phyloP scores from a whole-genome alignment of 108 stramenopile genomes.

The Schizochytrium sp. region DNA sequence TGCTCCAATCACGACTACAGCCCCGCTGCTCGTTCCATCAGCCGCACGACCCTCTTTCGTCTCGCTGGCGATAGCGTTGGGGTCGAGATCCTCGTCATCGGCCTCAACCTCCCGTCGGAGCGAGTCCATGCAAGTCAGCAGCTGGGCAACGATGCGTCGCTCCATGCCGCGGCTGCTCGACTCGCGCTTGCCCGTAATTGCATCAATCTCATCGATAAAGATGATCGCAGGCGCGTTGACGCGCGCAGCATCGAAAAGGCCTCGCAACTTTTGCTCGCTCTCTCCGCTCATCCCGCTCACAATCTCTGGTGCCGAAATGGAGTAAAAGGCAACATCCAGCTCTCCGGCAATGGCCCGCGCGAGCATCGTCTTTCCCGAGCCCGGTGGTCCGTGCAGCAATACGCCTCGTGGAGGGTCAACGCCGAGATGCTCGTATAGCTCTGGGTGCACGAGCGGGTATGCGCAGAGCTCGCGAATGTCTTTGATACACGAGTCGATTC shows the following conservation, averaged over 20 bases:
- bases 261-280: constrained; percentile 74
- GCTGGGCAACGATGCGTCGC: constrained; percentile 89
- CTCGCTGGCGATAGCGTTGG: neutral
- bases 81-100: neutral
- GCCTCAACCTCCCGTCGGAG: neutral
- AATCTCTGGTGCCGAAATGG: constrained; percentile 87
- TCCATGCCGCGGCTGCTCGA: constrained; percentile 72
- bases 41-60: neutral
- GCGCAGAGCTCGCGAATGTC: constrained; percentile 49
- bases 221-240: constrained; percentile 48
- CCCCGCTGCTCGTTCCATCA: neutral
- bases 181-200: constrained; percentile 56
- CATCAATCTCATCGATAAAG: constrained; percentile 56
- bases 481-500: constrained; percentile 17
- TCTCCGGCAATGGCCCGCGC: constrained; percentile 76
- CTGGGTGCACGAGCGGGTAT: constrained; percentile 85
- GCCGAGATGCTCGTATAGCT: constrained; percentile 87
- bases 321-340: constrained; percentile 57
- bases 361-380: constrained; percentile 88
- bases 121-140: constrained; percentile 77
- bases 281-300: constrained; percentile 91
- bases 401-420: constrained; percentile 96
- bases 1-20: constrained; percentile 89
- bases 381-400: constrained; percentile 88
- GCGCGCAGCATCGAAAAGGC: constrained; percentile 80